Percentiles rank a stretch among this genome's conserved stretches.
These are phyloP conservation scores for Debaryomyces tyrocola DNA, from an alignment of 805 yeast genomes.

Conservation along the genomic window DNA sequence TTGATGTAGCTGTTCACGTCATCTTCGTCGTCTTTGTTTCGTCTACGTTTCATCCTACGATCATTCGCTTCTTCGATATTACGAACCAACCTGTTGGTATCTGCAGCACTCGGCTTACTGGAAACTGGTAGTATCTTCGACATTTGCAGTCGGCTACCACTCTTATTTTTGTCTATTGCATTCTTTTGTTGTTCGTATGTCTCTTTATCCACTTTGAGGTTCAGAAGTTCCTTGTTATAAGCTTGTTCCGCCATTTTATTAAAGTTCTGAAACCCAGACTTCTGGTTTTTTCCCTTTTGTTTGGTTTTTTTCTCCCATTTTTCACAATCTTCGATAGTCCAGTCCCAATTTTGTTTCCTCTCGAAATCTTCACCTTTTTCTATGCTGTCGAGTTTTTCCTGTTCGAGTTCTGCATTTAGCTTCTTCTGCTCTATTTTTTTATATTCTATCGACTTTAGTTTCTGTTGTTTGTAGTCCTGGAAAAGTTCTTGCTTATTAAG, in stretches of 20 bases:
- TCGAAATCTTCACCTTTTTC: conserved; percentile 42
- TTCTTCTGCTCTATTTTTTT: conserved; percentile 10
- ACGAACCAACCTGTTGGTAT: neutral
- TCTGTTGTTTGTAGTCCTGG: conserved; percentile 15
- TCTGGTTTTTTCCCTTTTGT: conserved; percentile 19
- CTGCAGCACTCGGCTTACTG: conserved; percentile 36
- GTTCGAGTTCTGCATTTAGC: conserved; percentile 38
- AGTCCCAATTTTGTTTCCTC: conserved; percentile 41
- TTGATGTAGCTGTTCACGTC: conserved; percentile 52
- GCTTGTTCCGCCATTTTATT: conserved; percentile 59
- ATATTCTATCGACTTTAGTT: conserved; percentile 10
- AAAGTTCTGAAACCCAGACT: conserved; percentile 48
- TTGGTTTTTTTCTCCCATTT: conserved; percentile 53
- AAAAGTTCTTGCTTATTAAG: conserved; percentile 17
- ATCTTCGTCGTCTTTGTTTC: conserved; percentile 30
- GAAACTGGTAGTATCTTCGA: conserved; percentile 10
- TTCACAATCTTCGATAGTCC: conserved; percentile 65
- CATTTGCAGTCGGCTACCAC: conserved; percentile 14
- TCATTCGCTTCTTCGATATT: conserved; percentile 12
- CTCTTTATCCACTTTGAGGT: conserved; percentile 36
- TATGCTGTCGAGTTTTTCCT: conserved; percentile 32
- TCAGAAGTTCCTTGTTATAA: conserved; percentile 52
- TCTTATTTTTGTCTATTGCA: conserved; percentile 19
- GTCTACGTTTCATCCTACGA: conserved; percentile 34
- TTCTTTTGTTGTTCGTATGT: conserved; percentile 42